Base-by-base conservation (phyloP, 2,329 filamentous ascomycete species). In the Dactylellina leptospora region DNA sequence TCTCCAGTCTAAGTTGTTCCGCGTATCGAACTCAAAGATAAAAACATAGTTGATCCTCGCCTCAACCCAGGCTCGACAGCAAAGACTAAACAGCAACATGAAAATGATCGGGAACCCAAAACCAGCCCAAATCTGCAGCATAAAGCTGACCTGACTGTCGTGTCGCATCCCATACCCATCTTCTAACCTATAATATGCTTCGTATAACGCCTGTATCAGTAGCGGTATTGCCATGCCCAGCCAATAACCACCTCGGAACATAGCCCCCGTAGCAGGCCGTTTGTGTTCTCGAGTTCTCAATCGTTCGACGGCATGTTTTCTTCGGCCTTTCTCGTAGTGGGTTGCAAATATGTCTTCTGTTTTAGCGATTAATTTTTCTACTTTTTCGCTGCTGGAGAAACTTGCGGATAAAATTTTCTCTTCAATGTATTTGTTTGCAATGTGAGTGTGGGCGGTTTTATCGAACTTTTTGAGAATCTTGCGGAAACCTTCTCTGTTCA, bases 381-480 rank as follows among this genome's bases (percentile, higher is more conserved):
- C 82, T 1, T 91, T 84, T 68, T 96, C 90, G 78, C 92, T 96
- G 78, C 91, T 89, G 40, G 97, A 93, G 77, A 99, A 99, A 85
- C 91, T 92, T 1, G 93, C 86, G 74, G 89, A 88, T 81, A 91
- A 93, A 76, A 99, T 92, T 78, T 93, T 93, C 76, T 97, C 93
- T 28, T 88, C 89, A 86, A 97, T 90, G 79, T 93, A 97, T 25
- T 89, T 86, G 78, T 90, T 85, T 0, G 89, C 85, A 0, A 91
- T 91, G 9, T 89, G 86, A 40, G 92, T 89, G 76, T 92, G 87
- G 63, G 92, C 87, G 1, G 90, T 87, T 81, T 97, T 99, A 83
- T 97, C 93, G 79, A 96, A 97, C 80, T 99, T 99, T 80, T 99
- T 99, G 81, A 96, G 97, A 78, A 99, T 92, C 80, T 99, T 99